phyloP scores from a whole-genome alignment of 805 yeast species.

The Candida namnaoensis region DNA sequence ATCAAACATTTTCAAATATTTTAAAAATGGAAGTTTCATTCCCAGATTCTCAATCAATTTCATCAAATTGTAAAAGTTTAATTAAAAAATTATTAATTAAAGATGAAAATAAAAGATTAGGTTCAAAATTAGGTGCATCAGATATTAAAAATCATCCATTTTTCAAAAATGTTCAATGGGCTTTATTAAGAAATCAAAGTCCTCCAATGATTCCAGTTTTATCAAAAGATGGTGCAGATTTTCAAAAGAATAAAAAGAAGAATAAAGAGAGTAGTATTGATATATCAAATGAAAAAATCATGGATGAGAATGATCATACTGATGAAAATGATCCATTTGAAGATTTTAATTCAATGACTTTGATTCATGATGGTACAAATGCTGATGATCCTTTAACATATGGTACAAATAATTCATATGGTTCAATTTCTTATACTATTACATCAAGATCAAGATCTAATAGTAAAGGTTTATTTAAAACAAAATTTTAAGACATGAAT shows the following conservation, averaged over 20 bases:
- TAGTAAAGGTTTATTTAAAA: constrained; percentile 23
- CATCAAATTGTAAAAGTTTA: constrained; percentile 70
- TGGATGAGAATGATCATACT: constrained; percentile 24
- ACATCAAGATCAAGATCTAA: constrained; percentile 29
- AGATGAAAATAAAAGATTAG: constrained; percentile 82
- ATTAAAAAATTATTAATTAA: constrained; percentile 78
- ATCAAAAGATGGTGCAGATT: constrained; percentile 42
- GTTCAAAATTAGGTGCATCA: constrained; percentile 90
- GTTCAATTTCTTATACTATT: constrained; percentile 30
- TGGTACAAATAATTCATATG: constrained; percentile 32
- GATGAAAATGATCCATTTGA: constrained; percentile 68
- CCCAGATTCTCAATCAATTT: constrained; percentile 56
- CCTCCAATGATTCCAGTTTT: constrained; percentile 95
- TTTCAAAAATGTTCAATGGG: constrained; percentile 93
- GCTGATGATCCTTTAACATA: constrained; percentile 37
- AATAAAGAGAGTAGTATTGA: constrained; percentile 16
- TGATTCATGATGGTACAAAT: constrained; percentile 61
- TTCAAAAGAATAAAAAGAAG: constrained; percentile 22
- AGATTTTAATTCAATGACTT: constrained; percentile 77
- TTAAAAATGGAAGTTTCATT: constrained; percentile 78
- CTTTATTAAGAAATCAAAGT: constrained; percentile 79
- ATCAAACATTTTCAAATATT: constrained; percentile 82
- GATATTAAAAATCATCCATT: constrained; percentile 89
- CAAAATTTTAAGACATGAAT: constrained; percentile 15
- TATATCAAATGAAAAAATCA: constrained; percentile 18